phyloP scores from a whole-genome alignment of 768 basidiomycete species.

The Suillus bovinus region DNA sequence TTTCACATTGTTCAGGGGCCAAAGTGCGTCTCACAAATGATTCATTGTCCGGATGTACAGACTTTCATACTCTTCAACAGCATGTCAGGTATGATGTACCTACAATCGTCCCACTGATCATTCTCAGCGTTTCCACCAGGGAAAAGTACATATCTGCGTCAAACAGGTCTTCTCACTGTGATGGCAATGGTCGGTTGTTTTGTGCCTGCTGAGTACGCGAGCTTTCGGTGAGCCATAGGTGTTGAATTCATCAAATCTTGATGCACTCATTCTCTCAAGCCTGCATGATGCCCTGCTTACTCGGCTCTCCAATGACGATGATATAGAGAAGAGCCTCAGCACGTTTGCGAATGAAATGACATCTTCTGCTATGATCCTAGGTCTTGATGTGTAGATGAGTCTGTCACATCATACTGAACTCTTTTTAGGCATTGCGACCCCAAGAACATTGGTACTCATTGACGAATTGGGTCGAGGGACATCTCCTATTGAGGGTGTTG shows the following conservation, averaged over 20 bases:
- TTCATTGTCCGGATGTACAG: neutral
- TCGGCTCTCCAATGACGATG: constrained; percentile 92
- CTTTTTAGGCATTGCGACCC: constrained; percentile 62
- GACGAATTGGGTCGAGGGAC: constrained; percentile 96
- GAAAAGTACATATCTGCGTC: constrained; percentile 92
- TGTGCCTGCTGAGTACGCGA: constrained; percentile 92
- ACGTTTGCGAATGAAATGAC: constrained; percentile 98
- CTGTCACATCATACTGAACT: constrained; percentile 1
- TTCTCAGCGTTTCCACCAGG: constrained; percentile 41
- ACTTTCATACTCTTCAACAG: constrained; percentile 30
- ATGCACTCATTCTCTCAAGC: constrained; percentile 35
- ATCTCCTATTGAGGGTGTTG: constrained; percentile 77
- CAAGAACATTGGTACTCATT: constrained; percentile 74
- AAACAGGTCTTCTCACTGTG: constrained; percentile 78
- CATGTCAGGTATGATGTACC: constrained; percentile 51
- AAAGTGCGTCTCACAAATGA: constrained; percentile 52
- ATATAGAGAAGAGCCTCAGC: constrained; percentile 85
- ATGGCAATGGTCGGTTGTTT: constrained; percentile 92
- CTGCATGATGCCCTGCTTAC: constrained; percentile 84
- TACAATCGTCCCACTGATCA: constrained; percentile 4
- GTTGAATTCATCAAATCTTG: too few species aligned
- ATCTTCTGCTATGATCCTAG: constrained; percentile 87
- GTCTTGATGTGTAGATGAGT: constrained; percentile 34
- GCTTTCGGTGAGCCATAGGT: constrained; percentile 59
- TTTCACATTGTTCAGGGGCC: constrained; percentile 95